Evolutionary conservation across 306 rosid genomes (phyloP), one percentile per base, ranked within the genome.

Genomic region (Fagus crenata): DNA sequence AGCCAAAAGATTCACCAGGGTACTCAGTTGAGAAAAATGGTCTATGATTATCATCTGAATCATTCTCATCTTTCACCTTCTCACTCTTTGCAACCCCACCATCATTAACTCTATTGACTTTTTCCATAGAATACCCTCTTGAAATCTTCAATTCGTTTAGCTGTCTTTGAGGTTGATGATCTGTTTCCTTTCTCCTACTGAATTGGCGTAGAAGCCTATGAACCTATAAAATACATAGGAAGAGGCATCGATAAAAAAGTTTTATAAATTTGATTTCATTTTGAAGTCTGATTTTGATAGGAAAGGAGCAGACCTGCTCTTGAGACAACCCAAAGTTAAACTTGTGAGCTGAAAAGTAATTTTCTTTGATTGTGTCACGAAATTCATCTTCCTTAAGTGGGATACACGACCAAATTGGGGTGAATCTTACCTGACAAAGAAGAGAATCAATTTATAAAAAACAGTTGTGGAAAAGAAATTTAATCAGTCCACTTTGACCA

Each of bases 321-420:
- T 76, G 82, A 49, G 93, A 91, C 53, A 91, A 85, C 77, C 96
- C 96, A 15, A 89, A 86, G 77, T 76, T 33, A 76, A 91, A 89
- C 86, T 86, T 89, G 58, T 63, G 39, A 18, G 71, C 8, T 0
- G 91, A 46, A 76, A 81, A 86, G 80, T 91, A 91, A 61, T 91
- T 91, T 61, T 84, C 90, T 59, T 37, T 75, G 58, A 91, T 89
- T 53, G 87, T 84, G 55, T 59, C 78, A 3, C 85, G 53, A 74
- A 91, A 91, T 53, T 56, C 77, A 40, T 69, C 70, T 78, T 91
- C 93, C 28, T 71, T 14, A 49, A 91, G 84, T n/a, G 96, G 90
- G 73, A 72, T 59, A 69, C 96, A 91, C 5, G 0, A 22, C 96
- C 96, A 91, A 81, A 91, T 42, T 53, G 35, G 40, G 46, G 6